These are phyloP conservation scores for Serendipita sp. DNA, from an alignment of 768 basidiomycete genomes.

Conservation along the genomic window DNA sequence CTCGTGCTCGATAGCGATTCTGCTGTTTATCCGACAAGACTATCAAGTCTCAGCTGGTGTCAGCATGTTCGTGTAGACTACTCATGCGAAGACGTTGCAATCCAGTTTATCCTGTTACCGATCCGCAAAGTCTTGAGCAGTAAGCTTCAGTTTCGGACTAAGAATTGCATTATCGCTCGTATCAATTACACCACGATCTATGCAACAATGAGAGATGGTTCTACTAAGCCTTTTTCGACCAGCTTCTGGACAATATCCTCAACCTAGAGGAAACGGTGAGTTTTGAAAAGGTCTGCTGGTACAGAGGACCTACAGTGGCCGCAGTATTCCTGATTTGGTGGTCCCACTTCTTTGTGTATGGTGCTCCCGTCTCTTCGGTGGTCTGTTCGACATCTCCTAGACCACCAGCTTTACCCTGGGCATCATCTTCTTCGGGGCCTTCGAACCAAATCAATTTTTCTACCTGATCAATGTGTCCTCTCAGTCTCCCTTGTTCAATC, in stretches of 20 bases:
- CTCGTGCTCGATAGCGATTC: too few relatives aligned
- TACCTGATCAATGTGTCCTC: constrained; percentile 91
- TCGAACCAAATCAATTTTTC: constrained; percentile 92
- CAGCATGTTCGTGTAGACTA: background rate
- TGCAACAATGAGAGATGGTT: background rate
- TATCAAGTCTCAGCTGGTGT: background rate
- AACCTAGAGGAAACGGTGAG: constrained; percentile 30
- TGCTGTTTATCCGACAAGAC: too few relatives aligned
- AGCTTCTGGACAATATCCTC: constrained; percentile 78
- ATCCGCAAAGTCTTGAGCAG: background rate
- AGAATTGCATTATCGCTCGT: background rate
- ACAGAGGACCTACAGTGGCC: constrained; percentile 45
- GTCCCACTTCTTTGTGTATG: constrained; percentile 93
- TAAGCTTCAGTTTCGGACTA: too few relatives aligned
- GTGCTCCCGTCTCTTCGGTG: constrained; percentile 73
- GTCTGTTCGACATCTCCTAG: constrained; percentile 75
- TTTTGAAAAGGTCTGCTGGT: background rate
- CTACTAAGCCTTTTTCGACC: constrained; percentile 50
- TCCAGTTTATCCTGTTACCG: background rate
- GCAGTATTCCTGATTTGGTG: constrained; percentile 78
- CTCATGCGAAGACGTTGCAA: background rate
- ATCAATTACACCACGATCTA: background rate
- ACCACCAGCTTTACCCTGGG: constrained; percentile 88
- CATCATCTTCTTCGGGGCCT: constrained; percentile 74
- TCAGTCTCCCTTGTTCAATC: constrained; percentile 92